Conservation (phyloP, 768 basidiomycete genomes). For the Termitomyces sp. region DNA sequence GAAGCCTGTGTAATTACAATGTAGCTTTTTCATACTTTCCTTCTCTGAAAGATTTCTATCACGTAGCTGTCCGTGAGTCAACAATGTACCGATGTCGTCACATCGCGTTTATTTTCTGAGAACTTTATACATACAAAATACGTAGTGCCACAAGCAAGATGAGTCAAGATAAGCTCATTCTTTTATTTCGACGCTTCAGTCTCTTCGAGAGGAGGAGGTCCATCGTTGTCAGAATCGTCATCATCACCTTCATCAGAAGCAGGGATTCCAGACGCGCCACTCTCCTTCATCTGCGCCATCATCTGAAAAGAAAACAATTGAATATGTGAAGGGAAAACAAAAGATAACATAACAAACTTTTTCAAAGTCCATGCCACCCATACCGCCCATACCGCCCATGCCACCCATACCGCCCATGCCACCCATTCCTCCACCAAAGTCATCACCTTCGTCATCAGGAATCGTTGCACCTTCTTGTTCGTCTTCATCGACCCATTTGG, state of each 20-base stretch:
- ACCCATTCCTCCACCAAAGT: slow-evolving; percentile 39
- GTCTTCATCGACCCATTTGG: slow-evolving; percentile 96
- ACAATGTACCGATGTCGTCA: background rate
- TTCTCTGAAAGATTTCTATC: background rate
- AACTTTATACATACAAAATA: slow-evolving; percentile 3
- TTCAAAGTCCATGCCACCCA: slow-evolving; percentile 55
- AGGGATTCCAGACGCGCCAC: slow-evolving; percentile 16
- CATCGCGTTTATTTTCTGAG: background rate
- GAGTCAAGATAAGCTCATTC: background rate
- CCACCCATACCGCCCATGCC: slow-evolving; percentile 45
- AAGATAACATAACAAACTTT: slow-evolving; percentile 35
- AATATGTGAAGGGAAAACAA: background rate
- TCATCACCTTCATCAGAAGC: slow-evolving; percentile 30
- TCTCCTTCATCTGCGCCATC: slow-evolving; percentile 43
- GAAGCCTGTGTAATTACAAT: background rate
- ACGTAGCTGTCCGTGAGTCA: background rate
- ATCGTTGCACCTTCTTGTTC: slow-evolving; percentile 70
- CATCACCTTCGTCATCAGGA: slow-evolving; percentile 40
- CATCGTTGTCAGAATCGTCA: slow-evolving; percentile 55
- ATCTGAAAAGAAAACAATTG: slow-evolving; percentile 25
- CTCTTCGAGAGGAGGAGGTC: slow-evolving; percentile 81
- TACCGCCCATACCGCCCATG: slow-evolving; percentile 39
- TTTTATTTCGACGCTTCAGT: slow-evolving; percentile 38
- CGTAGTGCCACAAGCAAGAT: background rate
- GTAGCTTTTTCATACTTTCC: background rate